Base-by-base conservation (phyloP, 139 green algal genomes). In the Volvox reticuliferus region DNA sequence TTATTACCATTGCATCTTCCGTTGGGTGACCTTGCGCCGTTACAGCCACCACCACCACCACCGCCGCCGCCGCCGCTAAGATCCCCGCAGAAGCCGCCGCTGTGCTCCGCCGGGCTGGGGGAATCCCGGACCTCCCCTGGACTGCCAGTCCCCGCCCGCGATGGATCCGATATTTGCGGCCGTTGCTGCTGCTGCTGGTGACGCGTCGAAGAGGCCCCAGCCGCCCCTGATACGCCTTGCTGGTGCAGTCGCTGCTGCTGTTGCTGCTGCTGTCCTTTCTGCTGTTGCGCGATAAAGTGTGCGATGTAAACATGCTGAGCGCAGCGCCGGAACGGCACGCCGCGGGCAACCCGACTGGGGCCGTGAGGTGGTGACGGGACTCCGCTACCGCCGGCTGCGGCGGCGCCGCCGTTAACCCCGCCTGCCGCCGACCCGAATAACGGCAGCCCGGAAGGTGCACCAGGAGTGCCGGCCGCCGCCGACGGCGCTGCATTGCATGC, bases 231-330 rank as follows among this genome's bases (percentile, higher is more conserved):
- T 55, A 19, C 2, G 9, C 26, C 30, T 35, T 84, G 78, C 26
- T 84, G 78, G 44, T 55, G 44, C 1, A 37, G 37, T 44, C 67
- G 79, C 55, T 86, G 81, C 61, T 87, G 81, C 61, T 75, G 80
- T 24, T 75, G 80, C 55, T 86, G 80, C 80, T 86, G 61, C 19
- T 88, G 84, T 68, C 87, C 83, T 77, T 93, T 68, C 68, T 94
- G 92, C 76, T 96, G 95, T 86, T 94, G 94, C 24, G 94, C 89
- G 36, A 97, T 97, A 61, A 95, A 94, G 86, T 97, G 95, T 0
- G 95, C 95, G 26, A 97, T 97, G 91, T 96, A 97, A 24, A 96
- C 95, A 55, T 97, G 95, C 80, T 75, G 91, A 12, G 95, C 95
- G 75, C 94, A 96, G 79, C 95, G 95, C 86, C 95, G 95, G 67